Conservation (phyloP, 2,329 filamentous ascomycete genomes). For the Sphaerulina populicola region DNA sequence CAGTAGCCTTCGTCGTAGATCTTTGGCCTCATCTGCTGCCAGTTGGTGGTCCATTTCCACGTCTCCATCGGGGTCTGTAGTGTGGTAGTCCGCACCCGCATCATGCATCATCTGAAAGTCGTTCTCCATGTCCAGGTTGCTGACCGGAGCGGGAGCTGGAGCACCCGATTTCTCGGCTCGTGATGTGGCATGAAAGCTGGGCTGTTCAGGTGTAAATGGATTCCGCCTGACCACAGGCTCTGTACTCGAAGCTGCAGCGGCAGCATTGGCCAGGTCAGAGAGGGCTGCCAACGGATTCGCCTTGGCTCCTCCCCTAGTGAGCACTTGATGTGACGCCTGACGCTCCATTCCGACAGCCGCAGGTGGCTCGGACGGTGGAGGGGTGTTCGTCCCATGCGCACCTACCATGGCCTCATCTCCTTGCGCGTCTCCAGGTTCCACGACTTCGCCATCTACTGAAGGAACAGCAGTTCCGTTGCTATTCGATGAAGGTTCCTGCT, state of each 20-base stretch:
- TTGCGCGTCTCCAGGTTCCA: conserved; percentile 24
- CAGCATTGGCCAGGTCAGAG: conserved; percentile 46
- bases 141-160: conserved; percentile 39
- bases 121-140: conserved; percentile 39
- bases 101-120: conserved; percentile 43
- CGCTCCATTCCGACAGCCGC: conserved; percentile 50
- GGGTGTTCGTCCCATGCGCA: conserved; percentile 23
- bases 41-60: conserved; percentile 17
- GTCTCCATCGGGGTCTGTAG: conserved; percentile 12
- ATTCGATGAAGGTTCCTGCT: conserved; percentile 22
- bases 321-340: conserved; percentile 49
- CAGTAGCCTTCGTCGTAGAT: conserved; percentile 28
- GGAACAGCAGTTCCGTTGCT: conserved; percentile 26
- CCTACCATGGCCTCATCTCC: conserved; percentile 22
- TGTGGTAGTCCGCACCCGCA: conserved; percentile 20
- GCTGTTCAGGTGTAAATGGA: conserved; percentile 41
- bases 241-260: conserved; percentile 29
- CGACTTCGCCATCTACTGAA: conserved; percentile 28
- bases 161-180: conserved; percentile 42
- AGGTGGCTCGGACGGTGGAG: conserved; percentile 25
- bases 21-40: conserved; percentile 19
- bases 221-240: conserved; percentile 25
- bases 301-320: conserved; percentile 43
- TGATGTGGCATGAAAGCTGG: conserved; percentile 40
- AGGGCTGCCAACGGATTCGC: conserved; percentile 46